A percentile compares a stretch with the other conserved stretches of the same genome.
Evolutionary conservation across 305 asterid species (phyloP).

Genomic region (Striga hermonthica): DNA sequence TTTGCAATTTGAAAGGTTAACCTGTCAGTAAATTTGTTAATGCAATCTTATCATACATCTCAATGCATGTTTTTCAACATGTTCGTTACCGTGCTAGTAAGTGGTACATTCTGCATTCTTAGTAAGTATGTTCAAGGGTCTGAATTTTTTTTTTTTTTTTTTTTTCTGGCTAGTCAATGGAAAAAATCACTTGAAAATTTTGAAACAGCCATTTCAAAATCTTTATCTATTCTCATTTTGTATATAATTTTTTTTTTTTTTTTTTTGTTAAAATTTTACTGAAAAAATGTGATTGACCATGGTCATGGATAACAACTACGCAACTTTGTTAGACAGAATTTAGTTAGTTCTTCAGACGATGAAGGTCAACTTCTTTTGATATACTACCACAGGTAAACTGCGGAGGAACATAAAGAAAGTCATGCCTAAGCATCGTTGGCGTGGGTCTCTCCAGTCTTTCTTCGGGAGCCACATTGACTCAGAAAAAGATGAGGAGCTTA

Average conservation of each 20-base stretch:
- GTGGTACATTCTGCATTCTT: constrained; percentile 16
- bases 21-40: not conserved
- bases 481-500: constrained; percentile 69
- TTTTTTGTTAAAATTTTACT: no score
- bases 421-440: constrained; percentile 63
- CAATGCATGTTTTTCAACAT: constrained; percentile 21
- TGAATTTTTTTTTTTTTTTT: no score
- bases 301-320: not conserved
- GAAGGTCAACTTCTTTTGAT: constrained; percentile 30
- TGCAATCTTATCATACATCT: constrained; percentile 19
- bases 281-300: not conserved
- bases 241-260: not conserved
- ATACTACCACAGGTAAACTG: constrained; percentile 28
- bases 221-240: not conserved
- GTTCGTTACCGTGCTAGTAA: constrained; percentile 11
- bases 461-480: constrained; percentile 51
- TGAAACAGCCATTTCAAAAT: not conserved
- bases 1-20: no score
- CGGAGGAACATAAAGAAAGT: constrained; percentile 33
- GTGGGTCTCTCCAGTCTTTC: constrained; percentile 46
- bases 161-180: not conserved
- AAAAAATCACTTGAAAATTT: not conserved
- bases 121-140: constrained; percentile 14
- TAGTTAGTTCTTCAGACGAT: constrained; percentile 17
- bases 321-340: constrained; percentile 1